Evolutionary conservation across 345 rosid species (phyloP), one percentile per base, ranked within the genome.

Genomic region (Tarenaya hassleriana): DNA sequence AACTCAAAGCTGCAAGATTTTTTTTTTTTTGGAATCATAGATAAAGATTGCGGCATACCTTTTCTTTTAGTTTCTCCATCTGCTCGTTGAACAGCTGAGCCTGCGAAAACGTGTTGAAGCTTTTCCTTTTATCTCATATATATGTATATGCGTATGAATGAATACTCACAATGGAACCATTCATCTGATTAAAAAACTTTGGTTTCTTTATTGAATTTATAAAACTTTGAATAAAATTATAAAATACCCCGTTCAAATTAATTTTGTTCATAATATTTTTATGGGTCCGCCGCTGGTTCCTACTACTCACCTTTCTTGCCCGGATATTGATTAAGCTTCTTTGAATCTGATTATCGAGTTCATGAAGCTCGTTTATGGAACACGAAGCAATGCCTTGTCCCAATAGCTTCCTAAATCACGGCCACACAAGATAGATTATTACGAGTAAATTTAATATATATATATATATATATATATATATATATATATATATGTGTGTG

Each of bases 281-380:
- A n/a, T n/a, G n/a, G n/a, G n/a, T n/a, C n/a, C n/a, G n/a, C n/a
- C n/a, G n/a, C n/a, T n/a, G n/a, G n/a, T n/a, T n/a, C n/a, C n/a
- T n/a, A n/a, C n/a, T 41, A 34, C 37, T 39, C 62, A 79, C 94
- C 96, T 81, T 87, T 79, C 77, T 81, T 35, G 67, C 68, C 63
- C 96, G 72, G 46, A 84, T 64, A 13, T 40, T 77, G 40, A 47
- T 34, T 39, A 87, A 57, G 59, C 89, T 84, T 50, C 4, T 69
- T 66, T 74, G 83, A 1, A 87, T 66, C 62, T 77, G 80, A 40
- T 14, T 12, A 14, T 61, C 74, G 15, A 76, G 64, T 50, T 71
- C 71, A 20, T 68, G 71, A 62, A 83, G 78, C 29, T 83, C 85
- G 13, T 74, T 66, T 1, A 62, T 0, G 8, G 82, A 73, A 44